Base-by-base conservation (phyloP, 139 green algal genomes). In the Tetraselmis striata region DNA sequence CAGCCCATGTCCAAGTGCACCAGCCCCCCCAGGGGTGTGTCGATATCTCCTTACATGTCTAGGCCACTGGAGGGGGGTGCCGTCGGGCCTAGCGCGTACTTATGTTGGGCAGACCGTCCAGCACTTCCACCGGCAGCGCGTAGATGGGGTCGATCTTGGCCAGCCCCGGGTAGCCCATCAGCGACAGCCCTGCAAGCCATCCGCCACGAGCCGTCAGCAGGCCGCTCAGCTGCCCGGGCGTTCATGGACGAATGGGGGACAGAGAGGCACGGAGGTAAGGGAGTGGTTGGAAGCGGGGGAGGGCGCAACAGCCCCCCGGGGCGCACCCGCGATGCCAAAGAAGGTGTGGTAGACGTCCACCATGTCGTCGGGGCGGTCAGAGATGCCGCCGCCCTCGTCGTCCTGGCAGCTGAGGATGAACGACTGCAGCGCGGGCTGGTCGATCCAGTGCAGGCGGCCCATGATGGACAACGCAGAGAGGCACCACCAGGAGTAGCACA, bases 401-500 rank as follows among this genome's bases (percentile, higher is more conserved):
- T 99, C 96, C 89, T 97, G 94, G 85, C 94, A 98, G 78, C 91
- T 87, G 2, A 98, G 88, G 59, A 98, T 98, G 91, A 97, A 98
- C 29, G 75, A 76, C 18, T 83, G 90, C 24, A 98, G 91, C 1
- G 89, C 94, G 1, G 81, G 18, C 30, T 85, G 80, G 87, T 99
- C 94, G 32, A 99, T 97, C 97, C 97, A 99, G 83, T 98, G 91
- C 76, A 98, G 85, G 28, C 93, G 82, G 0, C 89, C 90, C 32
- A 99, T 83, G n/a, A 98, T 95, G 78, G 83, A 81, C 11, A 99
- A 90, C 27, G 91, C 93, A 0, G 94, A 98, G 25, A 99, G 85
- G 80, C 97, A 98, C 97, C 97, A 99, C 97, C 97, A 99, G 18
- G 92, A 97, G 87, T 98, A 98, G 89, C 95, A 98, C 78, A 98